Conservation (phyloP, 202 grass and related monocot species). For the Hordeum pubiflorum region DNA sequence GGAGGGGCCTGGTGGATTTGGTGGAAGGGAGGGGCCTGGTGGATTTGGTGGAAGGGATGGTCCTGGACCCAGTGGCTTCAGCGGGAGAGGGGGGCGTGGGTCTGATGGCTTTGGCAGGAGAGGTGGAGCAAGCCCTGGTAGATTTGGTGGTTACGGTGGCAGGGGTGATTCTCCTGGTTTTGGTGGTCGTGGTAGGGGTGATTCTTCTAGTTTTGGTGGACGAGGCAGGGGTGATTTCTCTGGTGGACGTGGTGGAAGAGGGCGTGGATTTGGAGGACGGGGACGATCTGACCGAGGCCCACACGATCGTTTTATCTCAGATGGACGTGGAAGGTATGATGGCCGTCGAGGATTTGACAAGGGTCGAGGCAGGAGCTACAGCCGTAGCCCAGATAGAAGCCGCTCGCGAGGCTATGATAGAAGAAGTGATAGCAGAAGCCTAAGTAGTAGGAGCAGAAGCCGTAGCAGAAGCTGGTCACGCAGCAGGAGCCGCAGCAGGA, state of each 20-base stretch:
- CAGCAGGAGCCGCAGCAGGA: slow-evolving; percentile 53
- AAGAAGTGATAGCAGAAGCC: slow-evolving; percentile 48
- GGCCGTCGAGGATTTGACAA: slow-evolving; percentile 55
- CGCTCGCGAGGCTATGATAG: slow-evolving; percentile 55
- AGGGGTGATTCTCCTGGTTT: slow-evolving; percentile 56
- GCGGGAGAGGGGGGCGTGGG: slow-evolving; percentile 49
- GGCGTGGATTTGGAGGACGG: slow-evolving; percentile 51
- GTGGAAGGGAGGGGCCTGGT: slow-evolving; percentile 18
- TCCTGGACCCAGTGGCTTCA: slow-evolving; percentile 61
- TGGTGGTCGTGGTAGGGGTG: slow-evolving; percentile 50
- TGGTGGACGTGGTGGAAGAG: slow-evolving; percentile 56
- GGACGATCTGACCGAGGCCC: slow-evolving; percentile 59
- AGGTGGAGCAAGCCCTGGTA: slow-evolving; percentile 43
- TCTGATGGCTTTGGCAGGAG: slow-evolving; percentile 46
- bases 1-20: slow-evolving; percentile 28
- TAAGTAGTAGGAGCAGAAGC: slow-evolving; percentile 52
- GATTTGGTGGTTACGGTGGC: slow-evolving; percentile 48
- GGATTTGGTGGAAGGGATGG: slow-evolving; percentile 39
- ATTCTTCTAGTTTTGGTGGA: slow-evolving; percentile 44
- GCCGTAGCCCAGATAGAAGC: slow-evolving; percentile 62
- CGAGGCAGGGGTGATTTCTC: slow-evolving; percentile 46
- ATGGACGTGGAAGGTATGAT: slow-evolving; percentile 64
- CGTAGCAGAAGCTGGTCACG: slow-evolving; percentile 52
- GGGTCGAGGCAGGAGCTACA: slow-evolving; percentile 57
- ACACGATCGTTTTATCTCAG: slow-evolving; percentile 57